Evolutionary conservation across 768 basidiomycete genomes (phyloP), one percentile per base, ranked within the genome.

Genomic region (Lactarius indigo): DNA sequence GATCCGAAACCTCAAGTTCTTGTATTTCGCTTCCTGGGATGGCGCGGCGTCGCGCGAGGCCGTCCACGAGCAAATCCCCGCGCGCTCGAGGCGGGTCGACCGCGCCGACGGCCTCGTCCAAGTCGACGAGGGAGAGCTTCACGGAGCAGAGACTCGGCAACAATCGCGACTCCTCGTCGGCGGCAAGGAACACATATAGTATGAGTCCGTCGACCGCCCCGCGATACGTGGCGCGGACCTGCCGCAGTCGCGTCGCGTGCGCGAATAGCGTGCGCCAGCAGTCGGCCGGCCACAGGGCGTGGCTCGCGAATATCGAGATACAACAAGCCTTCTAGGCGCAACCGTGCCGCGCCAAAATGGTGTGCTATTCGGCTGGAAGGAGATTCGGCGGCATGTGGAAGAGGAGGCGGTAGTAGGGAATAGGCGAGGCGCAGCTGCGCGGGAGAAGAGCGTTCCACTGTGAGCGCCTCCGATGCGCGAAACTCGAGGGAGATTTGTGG

Each of bases 181-280:
- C 9, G 6, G 30, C 23, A 4, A 26, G 26, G 7, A 58, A n/a
- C 26, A 57, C 47, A 12, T 50, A 23, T 6, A 52, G 23, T 52
- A 64, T 64, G 50, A 65, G n/a, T 20, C 39, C 50, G 30, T 65
- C 59, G 37, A 65, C 64, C 20, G 55, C 59, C 18, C 64, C 58
- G 28, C 59, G 52, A 23, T 60, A 59, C 37, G 37, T 60, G 30
- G 35, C 59, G 30, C 57, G 58, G 58, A 64, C 30, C 37, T 42
- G 64, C 52, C 30, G 58, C 20, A 60, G 17, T 9, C n/a, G 64
- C 52, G 50, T 65, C 52, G 64, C 58, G 56, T n/a, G 50, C 39
- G 12, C n/a, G 41, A 65, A 60, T 2, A 42, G 23, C 37, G 30
- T 23, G 47, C 30, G 50, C 64, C 58, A 60, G 39, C 52, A 18